These are phyloP conservation scores for Erodium texanum DNA, from an alignment of 441 rosid species.

Conservation along the genomic window DNA sequence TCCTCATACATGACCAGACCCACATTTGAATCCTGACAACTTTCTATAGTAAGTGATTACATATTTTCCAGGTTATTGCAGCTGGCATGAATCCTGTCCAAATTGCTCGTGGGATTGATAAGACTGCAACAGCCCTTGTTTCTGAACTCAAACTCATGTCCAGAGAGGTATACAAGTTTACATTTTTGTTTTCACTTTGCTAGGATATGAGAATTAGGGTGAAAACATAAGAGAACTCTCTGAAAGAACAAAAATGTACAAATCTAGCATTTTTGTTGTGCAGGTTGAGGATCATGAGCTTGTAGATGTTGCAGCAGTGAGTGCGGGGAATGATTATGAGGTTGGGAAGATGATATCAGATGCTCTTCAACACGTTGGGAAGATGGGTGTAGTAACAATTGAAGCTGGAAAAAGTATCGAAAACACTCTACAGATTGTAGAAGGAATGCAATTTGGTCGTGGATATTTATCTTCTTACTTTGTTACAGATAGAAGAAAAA, in stretches of 20 bases:
- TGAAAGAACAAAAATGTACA: neutral
- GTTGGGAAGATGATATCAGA: constrained; percentile 69
- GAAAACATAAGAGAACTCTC: neutral
- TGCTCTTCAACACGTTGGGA: constrained; percentile 62
- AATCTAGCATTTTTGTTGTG: constrained; percentile 10
- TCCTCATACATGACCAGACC: neutral
- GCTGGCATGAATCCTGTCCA: constrained; percentile 75
- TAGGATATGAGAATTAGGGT: neutral
- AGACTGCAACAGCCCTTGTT: constrained; percentile 63
- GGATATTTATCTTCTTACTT: constrained; percentile 81
- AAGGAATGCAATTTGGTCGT: constrained; percentile 88
- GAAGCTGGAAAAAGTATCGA: constrained; percentile 52
- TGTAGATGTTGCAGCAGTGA: constrained; percentile 78
- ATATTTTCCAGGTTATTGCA: constrained; percentile 51
- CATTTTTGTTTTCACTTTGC: neutral
- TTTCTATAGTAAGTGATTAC: constrained; percentile 17
- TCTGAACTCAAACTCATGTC: constrained; percentile 75
- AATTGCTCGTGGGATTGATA: constrained; percentile 73
- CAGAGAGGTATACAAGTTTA: constrained; percentile 46
- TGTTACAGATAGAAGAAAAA: constrained; percentile 60
- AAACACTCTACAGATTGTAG: constrained; percentile 52
- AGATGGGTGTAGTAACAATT: constrained; percentile 60
- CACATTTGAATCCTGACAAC: constrained; percentile 3
- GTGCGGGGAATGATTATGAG: constrained; percentile 66
- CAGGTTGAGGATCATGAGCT: constrained; percentile 80